Base-by-base conservation (phyloP, 306 rosid species). In the Vigna reflexopilosa region DNA sequence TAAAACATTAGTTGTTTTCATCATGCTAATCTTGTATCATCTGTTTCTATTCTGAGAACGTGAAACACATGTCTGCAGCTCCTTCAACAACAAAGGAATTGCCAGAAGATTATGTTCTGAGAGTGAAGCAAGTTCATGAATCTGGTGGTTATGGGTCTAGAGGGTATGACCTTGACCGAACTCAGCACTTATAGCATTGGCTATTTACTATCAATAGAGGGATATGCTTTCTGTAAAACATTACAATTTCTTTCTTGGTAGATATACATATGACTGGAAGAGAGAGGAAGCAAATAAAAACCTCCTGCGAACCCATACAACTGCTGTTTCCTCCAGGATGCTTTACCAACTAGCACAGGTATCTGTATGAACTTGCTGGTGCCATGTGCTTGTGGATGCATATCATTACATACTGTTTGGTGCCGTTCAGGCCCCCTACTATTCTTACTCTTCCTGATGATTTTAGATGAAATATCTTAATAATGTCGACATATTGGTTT, bases 241-340 rank as follows among this genome's bases (percentile, higher is more conserved):
- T 42, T 73, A 36, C 10, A 54, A 72, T 38, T 62, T 75, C 47
- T 66, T 72, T 42, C 15, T 62, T 85, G 62, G 81, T 76, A 93
- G 98, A 48, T 95, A 95, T 85, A 85, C 82, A 50, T 93, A 93
- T 83, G 88, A 93, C 45, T 95, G 98, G 98, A 88, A 91, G 85
- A 88, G 96, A 88, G 96, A 88, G 44, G 98, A 95, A 82, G 98
- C 98, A 74, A 77, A 88, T 75, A 95, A 95, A 89, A 92, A 91
- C 86, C 91, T 95, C 76, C 79, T 95, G 72, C 89, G 99, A 55
- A 95, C 98, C 30, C 98, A 95, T 79, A 95, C 99, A 54, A 95
- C 97, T 4, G 99, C 96, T 40, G 97, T 95, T 87, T 93, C 98
- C 63, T 85, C 98, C 58, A 84, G 93, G 86, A 93, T 95, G 99